Base-by-base conservation (phyloP, 139 green algal genomes). In the Tetraselmis chui region DNA sequence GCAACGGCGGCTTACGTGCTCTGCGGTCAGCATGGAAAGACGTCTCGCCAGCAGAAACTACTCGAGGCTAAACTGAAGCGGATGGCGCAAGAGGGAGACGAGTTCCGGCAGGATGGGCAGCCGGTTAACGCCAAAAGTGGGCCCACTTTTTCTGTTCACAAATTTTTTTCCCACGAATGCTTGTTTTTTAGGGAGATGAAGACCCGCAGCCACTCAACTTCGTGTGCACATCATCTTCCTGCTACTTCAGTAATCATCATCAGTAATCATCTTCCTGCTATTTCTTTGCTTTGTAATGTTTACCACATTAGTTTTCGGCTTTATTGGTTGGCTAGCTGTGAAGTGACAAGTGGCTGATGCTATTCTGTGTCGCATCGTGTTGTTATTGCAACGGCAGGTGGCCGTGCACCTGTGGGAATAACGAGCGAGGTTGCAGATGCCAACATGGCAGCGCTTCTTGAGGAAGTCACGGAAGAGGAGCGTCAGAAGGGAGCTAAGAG, bases 41-140 rank as follows among this genome's bases (percentile, higher is more conserved):
- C 85, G 23, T 87, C 87, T 1, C 86, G 87, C 29, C 90, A 93
- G 76, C 59, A 88, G 88, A 85, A 89, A 76, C 84, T 92, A 59
- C 82, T 92, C 31, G 89, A 92, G 76, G 89, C 89, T 31, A 92
- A 92, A 84, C 83, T 93, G 79, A 91, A 89, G 84, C 83, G 85
- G 0, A 82, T 89, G 76, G 82, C 83, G 1, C 30, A 85, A 29
- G 89, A 92, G 81, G 89, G 89, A 1, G 76, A 83, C 24, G 78
- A 76, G 1, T 80, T 45, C 29, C 30, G 85, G 2, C 79, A 83
- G 59, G 31, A 59, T 30, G 75, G 78, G 32, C 67, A 58, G 30
- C 58, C 45, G 76, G 28, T 76, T 30, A 78, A 74, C 59, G 79
- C 78, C 31, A 76, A 25, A 26, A n/a, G 30, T 32, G 29, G 32